Percentiles rank a stretch among this genome's conserved stretches.
Evolutionary conservation across 2,329 filamentous ascomycete species (phyloP).

Genomic region (Penicillium sp.): DNA sequence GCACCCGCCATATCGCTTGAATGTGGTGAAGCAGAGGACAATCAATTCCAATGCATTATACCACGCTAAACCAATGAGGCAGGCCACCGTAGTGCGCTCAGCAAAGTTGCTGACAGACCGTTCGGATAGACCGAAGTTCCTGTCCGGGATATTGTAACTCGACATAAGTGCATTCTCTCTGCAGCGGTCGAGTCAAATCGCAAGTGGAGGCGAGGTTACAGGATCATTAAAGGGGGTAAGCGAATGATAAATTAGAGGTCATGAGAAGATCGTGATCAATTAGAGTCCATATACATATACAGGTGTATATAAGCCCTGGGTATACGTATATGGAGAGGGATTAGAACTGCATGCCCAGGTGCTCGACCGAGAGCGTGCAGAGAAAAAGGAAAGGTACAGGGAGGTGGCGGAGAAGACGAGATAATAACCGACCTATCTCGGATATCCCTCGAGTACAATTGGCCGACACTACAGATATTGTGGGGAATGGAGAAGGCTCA

Average conservation of each 20-base stretch:
- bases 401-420: conserved; percentile 16
- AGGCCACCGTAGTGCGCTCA: conserved; percentile 14
- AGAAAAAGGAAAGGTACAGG: conserved; percentile 16
- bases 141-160: conserved; percentile 11
- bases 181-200: neutral
- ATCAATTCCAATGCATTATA: conserved; percentile 49
- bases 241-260: neutral
- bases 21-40: conserved; percentile 46
- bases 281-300: conserved; percentile 1
- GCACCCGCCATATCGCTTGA: conserved; percentile 43
- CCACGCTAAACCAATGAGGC: conserved; percentile 42
- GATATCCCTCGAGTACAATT: conserved; percentile 2
- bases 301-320: neutral
- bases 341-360: neutral
- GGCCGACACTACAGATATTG: neutral
- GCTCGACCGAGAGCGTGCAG: neutral
- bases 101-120: conserved; percentile 9
- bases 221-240: neutral
- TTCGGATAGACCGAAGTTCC: conserved; percentile 12
- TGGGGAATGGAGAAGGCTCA: neutral
- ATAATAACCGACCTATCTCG: conserved; percentile 7
- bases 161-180: conserved; percentile 23
- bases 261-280: neutral
- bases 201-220: neutral
- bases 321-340: conserved; percentile 5